These are phyloP conservation scores for Otatea glauca DNA, from an alignment of 176 grass and related monocot species.

Conservation along the genomic window DNA sequence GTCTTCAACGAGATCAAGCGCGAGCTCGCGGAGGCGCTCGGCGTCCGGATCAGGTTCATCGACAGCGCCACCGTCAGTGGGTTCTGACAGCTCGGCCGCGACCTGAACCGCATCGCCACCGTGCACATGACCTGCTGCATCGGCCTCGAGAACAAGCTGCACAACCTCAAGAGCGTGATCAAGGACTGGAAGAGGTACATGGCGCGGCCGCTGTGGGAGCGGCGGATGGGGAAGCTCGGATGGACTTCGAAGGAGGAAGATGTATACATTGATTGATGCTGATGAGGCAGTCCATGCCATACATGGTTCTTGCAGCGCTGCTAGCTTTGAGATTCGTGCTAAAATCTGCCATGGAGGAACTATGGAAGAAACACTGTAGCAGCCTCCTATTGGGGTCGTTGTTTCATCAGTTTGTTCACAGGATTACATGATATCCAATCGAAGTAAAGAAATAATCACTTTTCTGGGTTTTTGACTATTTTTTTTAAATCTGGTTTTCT, in stretches of 20 bases:
- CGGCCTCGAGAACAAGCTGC: slow-evolving; percentile 66
- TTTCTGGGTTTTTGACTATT: too few species aligned
- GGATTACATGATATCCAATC: too few species aligned
- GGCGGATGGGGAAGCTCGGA: slow-evolving; percentile 45
- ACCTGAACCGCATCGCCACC: slow-evolving; percentile 70
- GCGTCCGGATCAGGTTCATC: slow-evolving; percentile 76
- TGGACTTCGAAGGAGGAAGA: slow-evolving; percentile 73
- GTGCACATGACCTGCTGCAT: slow-evolving; percentile 91
- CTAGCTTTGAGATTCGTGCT: neutral
- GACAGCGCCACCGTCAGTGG: slow-evolving; percentile 58
- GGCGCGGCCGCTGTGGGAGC: slow-evolving; percentile 58
- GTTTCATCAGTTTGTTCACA: neutral
- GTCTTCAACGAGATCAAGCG: slow-evolving; percentile 88
- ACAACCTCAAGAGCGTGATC: slow-evolving; percentile 58
- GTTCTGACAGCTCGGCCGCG: slow-evolving; percentile 74
- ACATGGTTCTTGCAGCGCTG: neutral
- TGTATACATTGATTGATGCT: slow-evolving; percentile 60
- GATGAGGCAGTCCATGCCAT: neutral
- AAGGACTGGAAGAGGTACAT: slow-evolving; percentile 68
- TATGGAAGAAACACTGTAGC: too few species aligned
- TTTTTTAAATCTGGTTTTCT: too few species aligned
- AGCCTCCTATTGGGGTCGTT: too few species aligned
- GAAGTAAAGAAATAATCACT: too few species aligned
- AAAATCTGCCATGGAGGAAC: too few species aligned
- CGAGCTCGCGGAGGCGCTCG: slow-evolving; percentile 52